These are phyloP conservation scores for Termitomyces sp. DNA, from an alignment of 768 basidiomycete species.

Conservation along the genomic window DNA sequence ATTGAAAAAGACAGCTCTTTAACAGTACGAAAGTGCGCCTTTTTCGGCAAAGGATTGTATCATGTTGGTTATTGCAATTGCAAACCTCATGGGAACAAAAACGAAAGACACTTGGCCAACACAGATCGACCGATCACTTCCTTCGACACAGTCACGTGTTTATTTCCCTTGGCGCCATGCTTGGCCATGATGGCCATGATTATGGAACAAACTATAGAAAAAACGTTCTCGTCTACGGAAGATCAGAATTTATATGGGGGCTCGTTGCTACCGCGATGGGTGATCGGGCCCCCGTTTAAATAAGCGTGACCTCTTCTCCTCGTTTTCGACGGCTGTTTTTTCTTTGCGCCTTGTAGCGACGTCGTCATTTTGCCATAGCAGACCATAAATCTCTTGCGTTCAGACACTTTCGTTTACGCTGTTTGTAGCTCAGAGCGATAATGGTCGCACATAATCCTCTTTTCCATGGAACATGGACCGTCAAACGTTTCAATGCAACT, in stretches of 20 bases:
- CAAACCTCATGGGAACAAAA: too few species aligned
- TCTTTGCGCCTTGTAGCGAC: background rate
- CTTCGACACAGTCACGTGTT: background rate
- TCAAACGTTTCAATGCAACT: slow-evolving; percentile 53
- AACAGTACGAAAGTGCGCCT: background rate
- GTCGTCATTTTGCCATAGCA: background rate
- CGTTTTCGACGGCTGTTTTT: background rate
- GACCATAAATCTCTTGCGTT: background rate
- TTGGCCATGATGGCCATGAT: background rate
- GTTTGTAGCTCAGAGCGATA: background rate
- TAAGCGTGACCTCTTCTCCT: background rate
- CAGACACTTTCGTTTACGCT: background rate
- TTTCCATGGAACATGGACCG: slow-evolving; percentile 43
- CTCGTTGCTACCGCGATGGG: slow-evolving; percentile 18
- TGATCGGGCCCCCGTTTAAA: slow-evolving; percentile 13
- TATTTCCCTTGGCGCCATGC: background rate
- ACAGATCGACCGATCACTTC: background rate
- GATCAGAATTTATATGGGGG: background rate
- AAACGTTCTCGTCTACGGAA: background rate
- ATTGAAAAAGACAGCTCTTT: background rate
- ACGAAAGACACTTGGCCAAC: background rate
- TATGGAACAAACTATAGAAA: background rate
- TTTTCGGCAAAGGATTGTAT: background rate
- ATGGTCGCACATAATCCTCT: slow-evolving; percentile 47
- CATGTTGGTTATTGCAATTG: background rate